Base-by-base conservation (phyloP, 805 yeast species). In the Suhomyces emberorum region DNA sequence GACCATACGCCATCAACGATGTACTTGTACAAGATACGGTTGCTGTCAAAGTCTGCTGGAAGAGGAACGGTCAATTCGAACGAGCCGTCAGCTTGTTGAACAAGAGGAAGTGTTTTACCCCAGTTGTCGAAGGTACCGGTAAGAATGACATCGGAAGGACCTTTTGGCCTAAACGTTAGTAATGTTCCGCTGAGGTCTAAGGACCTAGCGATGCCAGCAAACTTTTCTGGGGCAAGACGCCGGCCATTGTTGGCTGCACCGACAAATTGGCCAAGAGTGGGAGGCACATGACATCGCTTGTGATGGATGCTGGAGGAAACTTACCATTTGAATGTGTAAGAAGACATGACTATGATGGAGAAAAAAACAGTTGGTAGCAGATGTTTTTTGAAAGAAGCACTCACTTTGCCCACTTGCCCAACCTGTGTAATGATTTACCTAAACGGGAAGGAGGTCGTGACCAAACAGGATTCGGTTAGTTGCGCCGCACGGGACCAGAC, bases 91-190 rank as follows among this genome's bases (percentile, higher is more conserved):
- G 74, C 59, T 39, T 73, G 74, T 51, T 80, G 76, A 30, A 79
- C 84, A 42, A 82, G 61, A 14, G 78, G 80, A 35, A 78, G 59
- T 2, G 78, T 56, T 42, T 80, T 76, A 24, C 72, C 51, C 87
- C 84, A 83, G 50, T 77, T 65, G 52, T 81, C 87, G 51, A 81
- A 81, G 35, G 79, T 70, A 42, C 89, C 89, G 15, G 88, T 82
- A 34, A 83, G 75, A 46, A 76, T 66, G 39, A 83, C 89, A 39
- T 69, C 73, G 37, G 57, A 30, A 25, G 74, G 72, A 40, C 74
- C 74, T 26, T 55, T 42, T 15, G 74, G 74, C 74, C 74, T 68
- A 39, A 17, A 38, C 15, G 29, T n/a, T 24, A 21, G 22, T 16
- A 28, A 26, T 22, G 19, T 22, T 20, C 23, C 7, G 10, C 9